phyloP scores from a whole-genome alignment of 306 rosid genomes.

The Arachis stenosperma region DNA sequence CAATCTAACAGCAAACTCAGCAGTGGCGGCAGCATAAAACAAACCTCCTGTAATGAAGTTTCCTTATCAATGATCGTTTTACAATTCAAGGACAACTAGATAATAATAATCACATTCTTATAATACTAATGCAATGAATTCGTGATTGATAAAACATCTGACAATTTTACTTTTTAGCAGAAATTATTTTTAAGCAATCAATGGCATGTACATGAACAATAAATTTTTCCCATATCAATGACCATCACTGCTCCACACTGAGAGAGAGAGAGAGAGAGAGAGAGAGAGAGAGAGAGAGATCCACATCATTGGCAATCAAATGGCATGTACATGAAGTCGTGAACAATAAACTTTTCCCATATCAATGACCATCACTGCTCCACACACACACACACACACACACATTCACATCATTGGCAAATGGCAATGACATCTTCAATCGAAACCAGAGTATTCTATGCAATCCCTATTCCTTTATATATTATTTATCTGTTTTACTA shows the following conservation, averaged over 20 bases:
- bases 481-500: no score
- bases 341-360: not conserved
- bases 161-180: not conserved
- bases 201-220: not conserved
- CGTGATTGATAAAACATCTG: conserved; percentile 9
- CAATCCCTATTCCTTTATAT: no score
- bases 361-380: no score
- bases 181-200: not conserved
- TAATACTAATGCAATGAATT: conserved; percentile 21
- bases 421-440: no score
- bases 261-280: no score
- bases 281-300: no score
- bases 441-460: no score
- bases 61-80: conserved; percentile 18
- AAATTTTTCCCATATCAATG: not conserved
- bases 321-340: not conserved
- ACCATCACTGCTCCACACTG: no score
- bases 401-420: no score
- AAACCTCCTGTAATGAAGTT: conserved; percentile 81
- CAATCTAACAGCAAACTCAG: conserved; percentile 93
- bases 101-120: conserved; percentile 11
- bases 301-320: not conserved
- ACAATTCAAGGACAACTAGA: conserved; percentile 20
- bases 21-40: conserved; percentile 95
- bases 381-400: no score